Percentiles rank a stretch among this genome's conserved stretches.
Evolutionary conservation across 2,329 filamentous ascomycete species (phyloP).

Genomic region (Fusarium sp.): DNA sequence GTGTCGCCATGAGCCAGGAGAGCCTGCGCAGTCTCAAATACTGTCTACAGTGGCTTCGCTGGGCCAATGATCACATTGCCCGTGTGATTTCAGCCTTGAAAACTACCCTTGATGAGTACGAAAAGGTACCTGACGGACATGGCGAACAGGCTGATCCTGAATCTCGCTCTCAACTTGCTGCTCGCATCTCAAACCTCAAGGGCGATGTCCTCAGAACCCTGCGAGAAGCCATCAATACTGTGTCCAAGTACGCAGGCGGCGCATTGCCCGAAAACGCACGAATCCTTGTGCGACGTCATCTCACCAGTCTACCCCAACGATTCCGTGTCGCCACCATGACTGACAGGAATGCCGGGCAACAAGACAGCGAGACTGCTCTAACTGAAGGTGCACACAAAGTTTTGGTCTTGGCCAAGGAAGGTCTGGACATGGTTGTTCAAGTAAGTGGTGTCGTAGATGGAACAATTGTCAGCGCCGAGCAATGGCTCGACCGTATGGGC

Average conservation of each 20-base stretch:
- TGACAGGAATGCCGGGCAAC: slow-evolving; percentile 37
- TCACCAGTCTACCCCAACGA: slow-evolving; percentile 84
- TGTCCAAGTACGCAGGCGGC: slow-evolving; percentile 91
- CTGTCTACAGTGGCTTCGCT: slow-evolving; percentile 81
- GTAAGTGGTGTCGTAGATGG: slow-evolving; percentile 88
- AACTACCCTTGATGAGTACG: slow-evolving; percentile 81
- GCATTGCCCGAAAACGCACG: slow-evolving; percentile 90
- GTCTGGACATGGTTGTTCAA: slow-evolving; percentile 92
- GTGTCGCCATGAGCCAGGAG: slow-evolving; percentile 90
- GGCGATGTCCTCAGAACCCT: slow-evolving; percentile 80
- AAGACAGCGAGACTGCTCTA: slow-evolving; percentile 50
- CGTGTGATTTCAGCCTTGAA: slow-evolving; percentile 79
- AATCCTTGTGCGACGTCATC: slow-evolving; percentile 81
- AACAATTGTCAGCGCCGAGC: slow-evolving; percentile 89
- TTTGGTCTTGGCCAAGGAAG: slow-evolving; percentile 86
- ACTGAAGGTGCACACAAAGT: slow-evolving; percentile 76
- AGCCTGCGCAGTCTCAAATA: slow-evolving; percentile 86
- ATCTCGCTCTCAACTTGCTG: slow-evolving; percentile 58
- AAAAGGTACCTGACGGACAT: slow-evolving; percentile 51
- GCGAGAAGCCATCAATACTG: slow-evolving; percentile 82
- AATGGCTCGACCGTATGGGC: slow-evolving; percentile 86
- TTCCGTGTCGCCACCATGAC: slow-evolving; percentile 76
- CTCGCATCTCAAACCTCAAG: slow-evolving; percentile 73
- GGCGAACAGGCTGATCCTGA: slow-evolving; percentile 6
- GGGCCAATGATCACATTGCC: slow-evolving; percentile 83